phyloP scores from a whole-genome alignment of 2,329 filamentous ascomycete genomes.

The Davidsoniella eucalypti region DNA sequence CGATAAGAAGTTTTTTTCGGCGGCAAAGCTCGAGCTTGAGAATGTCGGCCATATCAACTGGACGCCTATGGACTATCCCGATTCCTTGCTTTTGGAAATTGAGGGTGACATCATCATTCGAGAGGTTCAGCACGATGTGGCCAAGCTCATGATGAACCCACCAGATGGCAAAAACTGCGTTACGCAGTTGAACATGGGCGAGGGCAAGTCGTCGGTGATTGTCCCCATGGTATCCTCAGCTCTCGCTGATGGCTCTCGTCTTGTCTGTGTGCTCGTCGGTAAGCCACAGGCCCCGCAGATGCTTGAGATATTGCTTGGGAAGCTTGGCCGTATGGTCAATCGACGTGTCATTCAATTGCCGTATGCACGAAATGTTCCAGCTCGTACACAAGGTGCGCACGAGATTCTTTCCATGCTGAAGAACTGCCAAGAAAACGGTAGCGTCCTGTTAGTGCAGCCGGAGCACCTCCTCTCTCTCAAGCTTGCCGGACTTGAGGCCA shows the following conservation, averaged over 20 bases:
- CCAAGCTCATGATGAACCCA: constrained; percentile 35
- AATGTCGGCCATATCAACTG: constrained; percentile 41
- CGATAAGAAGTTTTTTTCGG: background rate
- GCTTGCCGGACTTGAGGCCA: constrained; percentile 38
- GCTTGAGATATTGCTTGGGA: constrained; percentile 35
- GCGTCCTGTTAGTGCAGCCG: constrained; percentile 44
- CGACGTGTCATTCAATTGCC: constrained; percentile 40
- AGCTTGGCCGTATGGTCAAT: constrained; percentile 38
- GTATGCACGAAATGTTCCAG: constrained; percentile 33
- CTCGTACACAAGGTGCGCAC: constrained; percentile 18
- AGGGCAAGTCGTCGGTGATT: constrained; percentile 55
- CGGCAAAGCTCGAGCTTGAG: constrained; percentile 20
- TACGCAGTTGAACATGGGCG: constrained; percentile 56
- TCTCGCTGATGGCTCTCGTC: constrained; percentile 31
- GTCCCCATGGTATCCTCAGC: constrained; percentile 42
- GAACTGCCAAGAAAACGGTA: constrained; percentile 30
- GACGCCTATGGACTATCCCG: constrained; percentile 33
- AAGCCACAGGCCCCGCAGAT: constrained; percentile 47
- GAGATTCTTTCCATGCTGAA: constrained; percentile 24
- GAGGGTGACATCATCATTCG: constrained; percentile 48
- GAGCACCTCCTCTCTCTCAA: constrained; percentile 49
- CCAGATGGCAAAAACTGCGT: constrained; percentile 28
- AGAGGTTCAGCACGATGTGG: constrained; percentile 40
- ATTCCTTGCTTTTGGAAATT: constrained; percentile 47
- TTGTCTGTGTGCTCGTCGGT: constrained; percentile 43